phyloP scores from a whole-genome alignment of 2,329 filamentous ascomycete species.

The Colletotrichum trifolii region DNA sequence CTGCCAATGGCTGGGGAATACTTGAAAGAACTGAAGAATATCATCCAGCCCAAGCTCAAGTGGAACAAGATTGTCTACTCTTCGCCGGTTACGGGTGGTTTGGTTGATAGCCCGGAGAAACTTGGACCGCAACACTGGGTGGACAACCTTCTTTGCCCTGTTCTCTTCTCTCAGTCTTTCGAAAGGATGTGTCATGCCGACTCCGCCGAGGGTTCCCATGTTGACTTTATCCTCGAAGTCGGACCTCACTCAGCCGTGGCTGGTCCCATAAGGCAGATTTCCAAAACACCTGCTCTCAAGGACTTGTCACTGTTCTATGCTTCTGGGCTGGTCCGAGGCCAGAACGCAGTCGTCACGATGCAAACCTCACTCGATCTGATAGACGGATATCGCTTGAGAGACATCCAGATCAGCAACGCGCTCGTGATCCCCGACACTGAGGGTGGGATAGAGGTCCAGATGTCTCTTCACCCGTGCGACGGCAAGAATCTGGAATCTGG shows the following conservation, averaged over 20 bases:
- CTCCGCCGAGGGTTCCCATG: not conserved
- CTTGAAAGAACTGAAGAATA: not conserved
- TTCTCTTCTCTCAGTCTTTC: constrained; percentile 21
- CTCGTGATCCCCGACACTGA: constrained; percentile 28
- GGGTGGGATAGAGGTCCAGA: constrained; percentile 9
- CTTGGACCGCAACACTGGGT: constrained; percentile 26
- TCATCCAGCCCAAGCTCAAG: constrained; percentile 32
- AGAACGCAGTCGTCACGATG: constrained; percentile 14
- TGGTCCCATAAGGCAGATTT: constrained; percentile 61
- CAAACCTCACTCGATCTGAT: constrained; percentile 1
- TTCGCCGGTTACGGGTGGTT: constrained; percentile 17
- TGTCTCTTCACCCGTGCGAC: constrained; percentile 15
- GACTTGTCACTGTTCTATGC: constrained; percentile 1
- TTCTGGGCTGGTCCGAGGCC: not conserved
- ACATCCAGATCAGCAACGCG: constrained; percentile 36
- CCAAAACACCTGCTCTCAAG: constrained; percentile 45
- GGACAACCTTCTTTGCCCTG: constrained; percentile 15
- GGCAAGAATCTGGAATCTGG: constrained; percentile 18
- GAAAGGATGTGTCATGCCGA: constrained; percentile 6
- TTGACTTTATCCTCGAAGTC: constrained; percentile 57
- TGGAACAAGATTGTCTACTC: constrained; percentile 42
- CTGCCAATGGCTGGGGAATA: constrained; percentile 51
- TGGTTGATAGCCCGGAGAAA: constrained; percentile 40
- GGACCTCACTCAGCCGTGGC: constrained; percentile 61
- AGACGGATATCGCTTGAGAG: constrained; percentile 36